These are phyloP conservation scores for Astragalus membranaceus DNA, from an alignment of 306 rosid species.

Conservation along the genomic window DNA sequence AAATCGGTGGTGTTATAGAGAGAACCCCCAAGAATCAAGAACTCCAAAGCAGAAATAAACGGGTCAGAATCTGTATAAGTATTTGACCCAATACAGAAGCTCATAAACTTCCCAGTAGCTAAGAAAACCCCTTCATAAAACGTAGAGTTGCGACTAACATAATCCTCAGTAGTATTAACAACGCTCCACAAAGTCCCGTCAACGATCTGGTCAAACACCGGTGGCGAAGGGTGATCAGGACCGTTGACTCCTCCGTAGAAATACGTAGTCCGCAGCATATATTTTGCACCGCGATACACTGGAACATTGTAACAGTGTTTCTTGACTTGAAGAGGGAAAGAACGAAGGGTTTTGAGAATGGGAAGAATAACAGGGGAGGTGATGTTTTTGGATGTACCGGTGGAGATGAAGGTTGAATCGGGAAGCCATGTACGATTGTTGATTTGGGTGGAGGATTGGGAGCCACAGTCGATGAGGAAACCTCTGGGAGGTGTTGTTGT, in stretches of 20 bases:
- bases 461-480: conserved; percentile 54
- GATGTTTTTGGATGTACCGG: conserved; percentile 43
- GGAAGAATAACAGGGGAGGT: conserved; percentile 22
- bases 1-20: conserved; percentile 77
- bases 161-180: conserved; percentile 69
- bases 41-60: conserved; percentile 74
- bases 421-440: conserved; percentile 52
- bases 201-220: conserved; percentile 83
- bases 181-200: conserved; percentile 82
- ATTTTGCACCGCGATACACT: conserved; percentile 48
- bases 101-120: conserved; percentile 57
- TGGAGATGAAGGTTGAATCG: conserved; percentile 37
- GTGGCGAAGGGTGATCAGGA: conserved; percentile 40
- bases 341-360: conserved; percentile 51
- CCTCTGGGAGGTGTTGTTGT: conserved; percentile 41
- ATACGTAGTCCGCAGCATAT: conserved; percentile 64
- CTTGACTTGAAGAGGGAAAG: conserved; percentile 42
- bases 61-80: conserved; percentile 74
- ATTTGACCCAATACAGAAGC: conserved; percentile 68
- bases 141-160: conserved; percentile 28
- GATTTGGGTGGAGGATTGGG: conserved; percentile 19
- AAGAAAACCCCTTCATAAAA: conserved; percentile 66
- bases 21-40: conserved; percentile 45
- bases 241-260: conserved; percentile 70
- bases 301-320: conserved; percentile 63